Evolutionary conservation across 768 basidiomycete genomes (phyloP).

Genomic region (Hypsizygus marmoreus): DNA sequence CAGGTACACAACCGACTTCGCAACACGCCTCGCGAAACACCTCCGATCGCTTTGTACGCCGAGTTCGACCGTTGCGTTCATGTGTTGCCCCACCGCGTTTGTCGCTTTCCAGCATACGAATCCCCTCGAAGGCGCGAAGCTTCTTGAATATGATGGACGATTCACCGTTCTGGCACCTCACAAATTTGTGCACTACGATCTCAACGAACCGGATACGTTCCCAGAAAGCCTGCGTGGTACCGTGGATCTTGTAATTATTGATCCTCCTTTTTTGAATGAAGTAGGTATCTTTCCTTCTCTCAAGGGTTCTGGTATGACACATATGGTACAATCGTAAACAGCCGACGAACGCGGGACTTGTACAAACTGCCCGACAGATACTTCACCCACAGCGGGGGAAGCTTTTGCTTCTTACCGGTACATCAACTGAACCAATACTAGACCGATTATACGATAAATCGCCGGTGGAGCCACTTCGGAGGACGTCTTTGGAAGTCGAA

Average conservation of each 20-base stretch:
- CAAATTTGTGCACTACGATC: constrained; percentile 44
- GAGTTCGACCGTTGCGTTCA: constrained; percentile 38
- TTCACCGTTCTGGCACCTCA: constrained; percentile 40
- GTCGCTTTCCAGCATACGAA: constrained; percentile 48
- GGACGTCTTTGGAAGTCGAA: constrained; percentile 34
- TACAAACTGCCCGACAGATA: constrained; percentile 40
- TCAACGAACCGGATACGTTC: constrained; percentile 43
- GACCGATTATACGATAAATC: constrained; percentile 34
- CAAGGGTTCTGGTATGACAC: too few relatives aligned
- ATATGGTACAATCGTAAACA: constrained; percentile 22
- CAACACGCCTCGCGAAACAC: constrained; percentile 35
- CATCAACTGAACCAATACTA: constrained; percentile 36
- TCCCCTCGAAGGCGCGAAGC: constrained; percentile 30
- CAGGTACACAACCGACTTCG: constrained; percentile 47
- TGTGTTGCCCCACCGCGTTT: constrained; percentile 49
- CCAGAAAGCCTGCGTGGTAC: constrained; percentile 31
- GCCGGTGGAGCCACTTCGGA: constrained; percentile 40
- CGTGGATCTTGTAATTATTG: constrained; percentile 42
- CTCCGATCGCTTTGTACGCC: constrained; percentile 34
- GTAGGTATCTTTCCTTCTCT: constrained; percentile 23
- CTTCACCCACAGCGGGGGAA: constrained; percentile 38
- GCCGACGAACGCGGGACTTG: constrained; percentile 42
- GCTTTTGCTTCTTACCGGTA: constrained; percentile 41
- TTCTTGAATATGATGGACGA: constrained; percentile 45
- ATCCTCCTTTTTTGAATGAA: constrained; percentile 51